These are phyloP conservation scores for Aureoboletus auriporus DNA, from an alignment of 768 basidiomycete genomes.

Conservation along the genomic window DNA sequence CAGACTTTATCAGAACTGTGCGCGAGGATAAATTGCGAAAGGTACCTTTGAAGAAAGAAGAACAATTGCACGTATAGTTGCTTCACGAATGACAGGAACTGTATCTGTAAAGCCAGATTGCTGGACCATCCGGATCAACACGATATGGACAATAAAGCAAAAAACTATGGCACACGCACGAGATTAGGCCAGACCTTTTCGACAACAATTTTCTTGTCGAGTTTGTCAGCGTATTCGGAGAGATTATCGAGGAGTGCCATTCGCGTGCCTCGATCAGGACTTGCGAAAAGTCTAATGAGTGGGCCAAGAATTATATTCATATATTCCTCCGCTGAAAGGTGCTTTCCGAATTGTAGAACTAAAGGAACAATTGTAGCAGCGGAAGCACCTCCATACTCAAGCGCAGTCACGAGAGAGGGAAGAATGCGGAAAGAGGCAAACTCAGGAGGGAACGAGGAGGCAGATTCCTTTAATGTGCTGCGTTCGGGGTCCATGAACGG, in stretches of 20 bases:
- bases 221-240: conserved; percentile 76
- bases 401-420: conserved; percentile 74
- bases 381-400: conserved; percentile 75
- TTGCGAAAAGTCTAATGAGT: conserved; percentile 78
- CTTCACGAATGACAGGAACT: conserved; percentile 90
- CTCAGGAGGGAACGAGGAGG: conserved; percentile 77
- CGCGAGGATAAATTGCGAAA: not conserved
- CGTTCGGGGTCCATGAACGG: not conserved
- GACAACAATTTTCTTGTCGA: conserved; percentile 80
- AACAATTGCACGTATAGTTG: conserved; percentile 85
- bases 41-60: conserved; percentile 79
- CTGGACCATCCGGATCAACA: conserved; percentile 35
- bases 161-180: conserved; percentile 36
- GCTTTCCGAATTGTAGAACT: conserved; percentile 74
- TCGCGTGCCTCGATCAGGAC: conserved; percentile 87
- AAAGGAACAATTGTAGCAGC: conserved; percentile 79
- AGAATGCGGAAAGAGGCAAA: conserved; percentile 85
- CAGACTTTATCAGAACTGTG: not conserved
- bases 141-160: too few species aligned
- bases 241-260: conserved; percentile 92
- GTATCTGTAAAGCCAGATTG: conserved; percentile 97
- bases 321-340: conserved; percentile 70
- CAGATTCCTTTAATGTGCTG: conserved; percentile 77
- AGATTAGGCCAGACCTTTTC: conserved; percentile 93
- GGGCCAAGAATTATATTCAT: conserved; percentile 64